Evolutionary conservation across 176 grass and related monocot genomes (phyloP).

Genomic region (Avena atlantica): DNA sequence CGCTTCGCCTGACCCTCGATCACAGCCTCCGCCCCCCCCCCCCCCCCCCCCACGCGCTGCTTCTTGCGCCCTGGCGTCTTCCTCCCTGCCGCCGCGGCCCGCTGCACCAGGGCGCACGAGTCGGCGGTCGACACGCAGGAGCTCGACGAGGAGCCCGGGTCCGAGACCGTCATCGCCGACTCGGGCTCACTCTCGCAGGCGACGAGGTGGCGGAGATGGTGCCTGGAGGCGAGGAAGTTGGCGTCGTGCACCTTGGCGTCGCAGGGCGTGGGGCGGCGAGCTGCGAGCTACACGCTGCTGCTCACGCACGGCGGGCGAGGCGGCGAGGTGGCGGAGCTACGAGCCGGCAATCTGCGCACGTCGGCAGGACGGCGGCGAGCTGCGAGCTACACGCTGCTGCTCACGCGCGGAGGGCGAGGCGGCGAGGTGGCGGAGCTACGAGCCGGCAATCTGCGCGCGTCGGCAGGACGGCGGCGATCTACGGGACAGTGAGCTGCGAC

Average conservation of each 20-base stretch:
- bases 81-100: neutral
- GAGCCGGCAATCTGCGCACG: too few relatives aligned
- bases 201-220: constrained; percentile 52
- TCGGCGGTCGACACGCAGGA: constrained; percentile 24
- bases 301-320: too few relatives aligned
- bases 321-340: too few relatives aligned
- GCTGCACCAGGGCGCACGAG: neutral
- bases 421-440: too few relatives aligned
- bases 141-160: neutral
- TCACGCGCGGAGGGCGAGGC: too few relatives aligned
- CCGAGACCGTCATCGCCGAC: neutral
- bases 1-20: constrained; percentile 47
- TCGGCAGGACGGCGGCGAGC: too few relatives aligned
- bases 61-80: neutral
- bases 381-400: too few relatives aligned
- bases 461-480: too few relatives aligned
- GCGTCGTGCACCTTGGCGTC: constrained; percentile 84
- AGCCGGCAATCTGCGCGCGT: too few relatives aligned
- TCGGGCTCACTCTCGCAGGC: neutral
- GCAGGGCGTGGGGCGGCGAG: constrained; percentile 25
- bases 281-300: too few relatives aligned
- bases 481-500: too few relatives aligned
- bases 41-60: too few relatives aligned
- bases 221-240: constrained; percentile 87
- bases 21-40: constrained; percentile 37